Percentiles rank a stretch among this genome's conserved stretches.
Evolutionary conservation across 208 protist species (phyloP).

Genomic region (Crithidia expoeki): DNA sequence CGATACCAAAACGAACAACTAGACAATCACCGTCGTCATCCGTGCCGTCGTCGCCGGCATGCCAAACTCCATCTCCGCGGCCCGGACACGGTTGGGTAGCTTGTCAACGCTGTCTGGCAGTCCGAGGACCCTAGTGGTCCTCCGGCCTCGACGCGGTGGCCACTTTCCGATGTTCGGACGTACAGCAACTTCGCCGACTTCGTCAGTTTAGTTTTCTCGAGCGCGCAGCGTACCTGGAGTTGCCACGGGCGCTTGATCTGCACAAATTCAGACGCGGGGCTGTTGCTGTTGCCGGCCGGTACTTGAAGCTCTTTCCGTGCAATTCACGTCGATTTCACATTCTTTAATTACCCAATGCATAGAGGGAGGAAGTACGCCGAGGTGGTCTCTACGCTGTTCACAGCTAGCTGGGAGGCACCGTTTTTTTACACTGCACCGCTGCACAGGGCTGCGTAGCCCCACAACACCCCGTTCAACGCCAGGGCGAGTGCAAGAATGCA

Average conservation of each 20-base stretch:
- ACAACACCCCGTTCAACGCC: conserved; percentile 32
- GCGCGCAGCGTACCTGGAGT: conserved; percentile 46
- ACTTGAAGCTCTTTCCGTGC: conserved; percentile 29
- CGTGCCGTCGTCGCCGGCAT: neutral
- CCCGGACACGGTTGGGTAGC: neutral
- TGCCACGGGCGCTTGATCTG: conserved; percentile 47
- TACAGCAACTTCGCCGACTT: conserved; percentile 33
- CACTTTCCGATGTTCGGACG: neutral
- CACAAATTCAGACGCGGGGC: conserved; percentile 37
- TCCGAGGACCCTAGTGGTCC: conserved; percentile 17
- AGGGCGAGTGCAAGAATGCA: conserved; percentile 53
- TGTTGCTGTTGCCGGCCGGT: conserved; percentile 39
- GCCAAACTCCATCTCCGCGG: conserved; percentile 9
- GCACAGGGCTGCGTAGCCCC: conserved; percentile 2
- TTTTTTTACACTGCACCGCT: conserved; percentile 34
- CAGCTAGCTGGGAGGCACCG: conserved; percentile 1
- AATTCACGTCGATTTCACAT: conserved; percentile 59
- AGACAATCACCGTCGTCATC: conserved; percentile 24
- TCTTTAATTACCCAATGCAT: conserved; percentile 39
- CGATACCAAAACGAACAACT: conserved; percentile 13
- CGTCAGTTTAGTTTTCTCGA: conserved; percentile 20
- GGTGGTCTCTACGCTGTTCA: conserved; percentile 6
- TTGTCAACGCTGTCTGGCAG: conserved; percentile 20
- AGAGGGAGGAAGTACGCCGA: conserved; percentile 38
- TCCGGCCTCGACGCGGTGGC: neutral